These are phyloP conservation scores for Penicillium macrosclerotiorum DNA, from an alignment of 495 filamentous ascomycete genomes.

Conservation along the genomic window DNA sequence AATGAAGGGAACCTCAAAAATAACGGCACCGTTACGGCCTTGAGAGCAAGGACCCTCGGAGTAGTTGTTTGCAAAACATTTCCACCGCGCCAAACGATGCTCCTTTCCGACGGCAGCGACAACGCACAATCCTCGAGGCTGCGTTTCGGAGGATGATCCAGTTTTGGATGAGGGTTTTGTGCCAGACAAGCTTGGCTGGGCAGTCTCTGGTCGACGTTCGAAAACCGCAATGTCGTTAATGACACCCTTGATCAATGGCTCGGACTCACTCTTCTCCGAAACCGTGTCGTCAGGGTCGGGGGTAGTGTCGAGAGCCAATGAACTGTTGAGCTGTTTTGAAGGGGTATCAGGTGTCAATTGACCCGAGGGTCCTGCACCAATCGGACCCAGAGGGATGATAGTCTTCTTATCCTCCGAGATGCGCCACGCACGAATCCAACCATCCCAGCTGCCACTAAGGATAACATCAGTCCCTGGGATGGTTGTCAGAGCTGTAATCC, in stretches of 20 bases:
- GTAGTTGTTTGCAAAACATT: conserved; percentile 45
- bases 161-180: conserved; percentile 41
- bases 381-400: conserved; percentile 65
- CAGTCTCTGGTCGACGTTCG: conserved; percentile 52
- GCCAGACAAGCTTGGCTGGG: conserved; percentile 21
- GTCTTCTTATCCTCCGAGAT: conserved; percentile 79
- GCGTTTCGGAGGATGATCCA: conserved; percentile 49
- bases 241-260: conserved; percentile 62
- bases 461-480: conserved; percentile 86
- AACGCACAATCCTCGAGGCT: conserved; percentile 68
- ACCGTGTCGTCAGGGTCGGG: conserved; percentile 22
- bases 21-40: conserved; percentile 72
- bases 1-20: conserved; percentile 71
- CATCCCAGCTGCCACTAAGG: conserved; percentile 92
- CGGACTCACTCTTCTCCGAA: conserved; percentile 12
- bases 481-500: conserved; percentile 84
- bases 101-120: conserved; percentile 85
- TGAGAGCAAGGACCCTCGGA: conserved; percentile 44
- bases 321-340: conserved; percentile 37
- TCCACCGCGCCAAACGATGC: conserved; percentile 77
- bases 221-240: conserved; percentile 84
- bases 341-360: conserved; percentile 30
- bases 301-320: conserved; percentile 28
- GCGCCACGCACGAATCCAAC: conserved; percentile 78
- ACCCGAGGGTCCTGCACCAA: conserved; percentile 45